Evolutionary conservation across 1,284 basidiomycete species (phyloP), one percentile per base, ranked within the genome.

Genomic region (Vanrija sp.): DNA sequence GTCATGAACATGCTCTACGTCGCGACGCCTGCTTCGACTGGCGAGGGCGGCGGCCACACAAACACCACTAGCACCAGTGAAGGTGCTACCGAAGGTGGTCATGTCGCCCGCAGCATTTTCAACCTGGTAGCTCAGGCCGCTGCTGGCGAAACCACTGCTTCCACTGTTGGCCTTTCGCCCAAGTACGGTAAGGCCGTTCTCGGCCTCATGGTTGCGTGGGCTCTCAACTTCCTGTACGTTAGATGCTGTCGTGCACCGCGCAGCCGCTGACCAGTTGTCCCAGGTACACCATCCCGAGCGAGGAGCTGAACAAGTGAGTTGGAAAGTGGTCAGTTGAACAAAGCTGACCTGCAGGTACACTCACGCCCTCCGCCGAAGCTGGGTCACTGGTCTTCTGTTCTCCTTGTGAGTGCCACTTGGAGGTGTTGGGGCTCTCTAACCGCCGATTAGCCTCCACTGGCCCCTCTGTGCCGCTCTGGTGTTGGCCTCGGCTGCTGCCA

Each of bases 151-250:
- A 31, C 27, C 27, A 31, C 3, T 12, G 27, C 27, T 12, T 31
- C 27, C 27, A 31, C 27, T 12, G 53, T 69, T 20, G 67, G 67
- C 6, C 54, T 54, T 3, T 66, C 64, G 8, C 38, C 23, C n/a
- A 68, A 64, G 53, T 77, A 66, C 41, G 75, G 74, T 2, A 70
- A 70, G 31, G 69, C 76, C 0, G 59, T 68, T 3, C 54, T 76
- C 12, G 69, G 73, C 8, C 67, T 78, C 36, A 73, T 78, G 63
- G 63, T 75, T 6, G 77, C 76, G 0, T 78, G 76, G 70, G 72
- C 73, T 10, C 49, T 77, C 27, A 75, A 75, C 56, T 78, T 75
- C 68, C 54, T 78, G 49, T 77, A 64, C 49, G 75, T 69, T n/a
- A 54, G 27, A 47, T 43, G 45, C 35, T 39, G 14, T 15, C 47